phyloP scores from a whole-genome alignment of 208 protist genomes.

The Angomonas desouzai region DNA sequence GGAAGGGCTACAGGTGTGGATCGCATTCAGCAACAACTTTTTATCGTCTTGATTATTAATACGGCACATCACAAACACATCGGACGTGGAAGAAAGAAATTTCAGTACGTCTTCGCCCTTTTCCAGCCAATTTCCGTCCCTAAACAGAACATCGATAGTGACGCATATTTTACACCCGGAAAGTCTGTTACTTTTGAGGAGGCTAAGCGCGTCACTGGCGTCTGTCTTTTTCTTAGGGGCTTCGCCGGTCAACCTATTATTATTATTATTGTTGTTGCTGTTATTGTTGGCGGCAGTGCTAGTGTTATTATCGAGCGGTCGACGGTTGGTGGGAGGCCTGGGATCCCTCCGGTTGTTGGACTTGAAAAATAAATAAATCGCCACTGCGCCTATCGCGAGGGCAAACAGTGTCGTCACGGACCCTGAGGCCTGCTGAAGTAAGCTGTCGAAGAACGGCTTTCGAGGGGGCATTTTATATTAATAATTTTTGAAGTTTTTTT shows the following conservation, averaged over 20 bases:
- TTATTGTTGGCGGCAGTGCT: neutral
- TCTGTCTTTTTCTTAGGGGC: slow-evolving; percentile 14
- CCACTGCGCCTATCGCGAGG: slow-evolving; percentile 48
- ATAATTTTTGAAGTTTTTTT: no score
- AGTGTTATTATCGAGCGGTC: slow-evolving; percentile 8
- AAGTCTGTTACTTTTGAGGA: slow-evolving; percentile 42
- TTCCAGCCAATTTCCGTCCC: slow-evolving; percentile 39
- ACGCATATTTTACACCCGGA: slow-evolving; percentile 55
- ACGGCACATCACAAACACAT: slow-evolving; percentile 76
- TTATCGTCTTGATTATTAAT: slow-evolving; percentile 48
- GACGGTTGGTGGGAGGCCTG: slow-evolving; percentile 11
- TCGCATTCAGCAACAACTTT: slow-evolving; percentile 30
- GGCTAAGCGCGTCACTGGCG: slow-evolving; percentile 21
- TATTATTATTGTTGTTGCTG: neutral
- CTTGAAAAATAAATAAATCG: slow-evolving; percentile 44
- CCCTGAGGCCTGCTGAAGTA: slow-evolving; percentile 37
- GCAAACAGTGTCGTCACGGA: slow-evolving; percentile 44
- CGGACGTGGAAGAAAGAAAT: slow-evolving; percentile 44
- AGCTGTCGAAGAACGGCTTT: slow-evolving; percentile 60
- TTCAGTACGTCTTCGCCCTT: slow-evolving; percentile 41
- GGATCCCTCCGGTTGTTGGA: slow-evolving; percentile 19
- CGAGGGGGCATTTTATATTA: slow-evolving; percentile 20
- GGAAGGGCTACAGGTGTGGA: slow-evolving; percentile 33
- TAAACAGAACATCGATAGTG: slow-evolving; percentile 62
- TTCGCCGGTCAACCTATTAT: neutral